Conservation (phyloP, 1,284 basidiomycete species). For the Apiotrichum laibachii region DNA sequence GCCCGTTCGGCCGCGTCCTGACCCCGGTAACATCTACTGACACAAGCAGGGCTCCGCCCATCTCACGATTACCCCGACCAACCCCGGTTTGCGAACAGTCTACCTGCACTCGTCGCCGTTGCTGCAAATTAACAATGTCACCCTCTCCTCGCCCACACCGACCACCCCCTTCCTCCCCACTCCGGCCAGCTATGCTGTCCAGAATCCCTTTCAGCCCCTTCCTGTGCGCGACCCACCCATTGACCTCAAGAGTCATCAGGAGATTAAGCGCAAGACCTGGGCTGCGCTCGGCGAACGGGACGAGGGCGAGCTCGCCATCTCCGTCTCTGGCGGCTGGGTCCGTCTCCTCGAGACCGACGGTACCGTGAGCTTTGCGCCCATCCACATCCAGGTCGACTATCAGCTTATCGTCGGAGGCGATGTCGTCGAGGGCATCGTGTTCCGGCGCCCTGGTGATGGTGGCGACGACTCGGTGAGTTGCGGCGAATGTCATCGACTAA, state of each 20-base stretch:
- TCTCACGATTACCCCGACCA: slow-evolving; percentile 46
- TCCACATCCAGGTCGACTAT: slow-evolving; percentile 50
- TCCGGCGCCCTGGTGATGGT: slow-evolving; percentile 41
- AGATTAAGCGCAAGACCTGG: slow-evolving; percentile 89
- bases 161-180: slow-evolving; percentile 58
- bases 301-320: slow-evolving; percentile 90
- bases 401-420: slow-evolving; percentile 37
- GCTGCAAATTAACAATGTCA: slow-evolving; percentile 41
- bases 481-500: neutral
- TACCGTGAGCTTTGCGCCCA: slow-evolving; percentile 35
- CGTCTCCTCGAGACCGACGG: slow-evolving; percentile 35
- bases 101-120: slow-evolving; percentile 47
- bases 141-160: slow-evolving; percentile 43
- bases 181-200: slow-evolving; percentile 65
- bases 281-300: slow-evolving; percentile 83
- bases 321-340: slow-evolving; percentile 77
- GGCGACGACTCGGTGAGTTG: slow-evolving; percentile 62
- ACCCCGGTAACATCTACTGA: slow-evolving; percentile 7
- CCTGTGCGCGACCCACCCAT: slow-evolving; percentile 49
- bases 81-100: slow-evolving; percentile 42
- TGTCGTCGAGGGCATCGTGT: slow-evolving; percentile 46
- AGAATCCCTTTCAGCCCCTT: slow-evolving; percentile 56
- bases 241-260: slow-evolving; percentile 86
- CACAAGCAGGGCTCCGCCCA: slow-evolving; percentile 38
- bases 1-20: neutral